Evolutionary conservation across 495 filamentous ascomycete genomes (phyloP), one percentile per base, ranked within the genome.

Genomic region (Stereocaulon alpinum): DNA sequence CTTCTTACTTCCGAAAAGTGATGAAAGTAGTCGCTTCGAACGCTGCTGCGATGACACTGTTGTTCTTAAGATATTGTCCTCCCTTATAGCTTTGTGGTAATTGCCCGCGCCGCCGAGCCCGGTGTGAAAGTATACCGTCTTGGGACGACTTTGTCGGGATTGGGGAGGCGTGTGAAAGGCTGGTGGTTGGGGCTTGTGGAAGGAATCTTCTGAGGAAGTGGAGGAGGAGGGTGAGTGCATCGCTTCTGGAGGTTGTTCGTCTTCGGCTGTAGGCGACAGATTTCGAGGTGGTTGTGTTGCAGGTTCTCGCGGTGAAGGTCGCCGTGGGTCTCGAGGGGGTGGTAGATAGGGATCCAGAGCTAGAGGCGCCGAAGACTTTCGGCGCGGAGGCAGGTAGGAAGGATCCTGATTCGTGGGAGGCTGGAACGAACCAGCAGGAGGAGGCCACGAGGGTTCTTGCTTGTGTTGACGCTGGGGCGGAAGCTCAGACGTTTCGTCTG

Each of bases 101-200:
- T 68, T 68, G 4, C 66, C 66, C 7, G 61, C 61, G 18, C 66
- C 66, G 1, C 66, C 66, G n/a, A 68, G 65, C 18, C 66, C 63
- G 29, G 56, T 55, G 54, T 65, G 66, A 42, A 65, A 61, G 27
- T 63, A 68, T 17, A 61, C 59, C 45, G 63, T 66, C 40, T 48
- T 59, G 14, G 61, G 58, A 15, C 63, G 58, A 40, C 51, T 48
- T 27, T 22, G 32, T 37, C 30, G 45, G 41, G 53, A 42, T n/a
- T 40, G 55, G 15, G 37, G 55, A 48, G 34, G 54, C 29, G 45
- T 41, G 32, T 53, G 41, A 32, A 60, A 53, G 40, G 52, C 45
- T 37, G 47, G 50, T n/a, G 20, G 48, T 34, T 48, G 5, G 24
- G 55, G 59, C 22, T 64, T 61, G 11, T 47, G 48, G n/a, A 59